These are phyloP conservation scores for Myriangium duriaei DNA, from an alignment of 2,329 filamentous ascomycete species.

Conservation along the genomic window DNA sequence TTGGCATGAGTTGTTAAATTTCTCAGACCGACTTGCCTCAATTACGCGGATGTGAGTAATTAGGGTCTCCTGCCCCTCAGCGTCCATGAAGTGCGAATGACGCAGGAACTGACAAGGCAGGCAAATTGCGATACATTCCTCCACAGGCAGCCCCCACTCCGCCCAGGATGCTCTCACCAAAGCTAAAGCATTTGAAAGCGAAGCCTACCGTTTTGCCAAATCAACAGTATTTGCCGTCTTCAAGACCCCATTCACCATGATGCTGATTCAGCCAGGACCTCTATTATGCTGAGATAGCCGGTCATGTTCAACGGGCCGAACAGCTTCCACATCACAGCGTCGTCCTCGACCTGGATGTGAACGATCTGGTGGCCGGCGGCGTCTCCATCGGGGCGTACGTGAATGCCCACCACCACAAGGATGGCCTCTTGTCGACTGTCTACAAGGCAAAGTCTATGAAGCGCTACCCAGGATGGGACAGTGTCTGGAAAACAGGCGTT, in stretches of 20 bases:
- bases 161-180: not conserved
- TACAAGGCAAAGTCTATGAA: slow-evolving; percentile 49
- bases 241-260: too few relatives aligned
- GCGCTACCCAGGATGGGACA: slow-evolving; percentile 15
- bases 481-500: slow-evolving; percentile 17
- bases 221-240: not conserved
- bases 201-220: not conserved
- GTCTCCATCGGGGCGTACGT: slow-evolving; percentile 43
- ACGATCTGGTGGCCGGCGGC: slow-evolving; percentile 23
- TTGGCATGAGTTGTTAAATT: slow-evolving; percentile 31
- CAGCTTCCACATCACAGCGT: slow-evolving; percentile 14
- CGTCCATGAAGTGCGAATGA: too few relatives aligned
- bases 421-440: slow-evolving; percentile 71
- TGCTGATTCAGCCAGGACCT: slow-evolving; percentile 23
- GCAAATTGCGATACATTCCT: too few relatives aligned
- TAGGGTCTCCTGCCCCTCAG: too few relatives aligned
- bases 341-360: slow-evolving; percentile 18
- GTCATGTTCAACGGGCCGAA: slow-evolving; percentile 14
- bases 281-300: slow-evolving; percentile 13
- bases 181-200: not conserved
- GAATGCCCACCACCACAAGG: slow-evolving; percentile 43
- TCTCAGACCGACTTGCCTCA: slow-evolving; percentile 32
- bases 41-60: slow-evolving; percentile 38
- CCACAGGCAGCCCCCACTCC: too few relatives aligned
- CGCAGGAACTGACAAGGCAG: too few relatives aligned